Evolutionary conservation across 192 early-diverging fungal genomes (phyloP).

Genomic region (Kickxella alabastrina): DNA sequence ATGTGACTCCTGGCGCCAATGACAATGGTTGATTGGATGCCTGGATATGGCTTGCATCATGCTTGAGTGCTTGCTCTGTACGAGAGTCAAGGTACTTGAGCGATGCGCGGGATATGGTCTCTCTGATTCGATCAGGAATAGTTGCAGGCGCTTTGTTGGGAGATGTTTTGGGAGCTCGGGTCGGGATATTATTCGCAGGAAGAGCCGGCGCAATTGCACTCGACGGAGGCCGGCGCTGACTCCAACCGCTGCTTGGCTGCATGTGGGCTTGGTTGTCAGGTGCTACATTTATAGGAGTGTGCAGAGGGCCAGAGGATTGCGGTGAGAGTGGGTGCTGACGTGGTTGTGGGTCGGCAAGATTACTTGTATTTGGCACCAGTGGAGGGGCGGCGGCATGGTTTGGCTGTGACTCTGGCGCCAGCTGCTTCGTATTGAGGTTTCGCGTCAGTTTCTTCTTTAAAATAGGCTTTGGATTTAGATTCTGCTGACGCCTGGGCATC

Average conservation of each 20-base stretch:
- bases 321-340: background rate
- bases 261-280: background rate
- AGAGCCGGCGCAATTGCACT: too few relatives aligned
- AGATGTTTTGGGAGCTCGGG: too few relatives aligned
- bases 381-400: background rate
- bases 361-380: background rate
- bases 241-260: constrained; percentile 15
- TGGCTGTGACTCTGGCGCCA: too few relatives aligned
- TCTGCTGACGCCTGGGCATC: background rate
- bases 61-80: constrained; percentile 16
- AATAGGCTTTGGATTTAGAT: background rate
- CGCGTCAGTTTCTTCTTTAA: too few relatives aligned
- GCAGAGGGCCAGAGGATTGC: constrained; percentile 3
- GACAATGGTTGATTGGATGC: too few relatives aligned
- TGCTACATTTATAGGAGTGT: constrained; percentile 16
- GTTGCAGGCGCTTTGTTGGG: too few relatives aligned
- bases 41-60: constrained; percentile 3
- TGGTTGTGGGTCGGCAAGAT: background rate
- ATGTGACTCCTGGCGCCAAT: background rate
- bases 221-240: constrained; percentile 1
- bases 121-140: constrained; percentile 26
- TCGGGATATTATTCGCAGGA: too few relatives aligned
- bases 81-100: constrained; percentile 41
- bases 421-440: too few relatives aligned
- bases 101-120: constrained; percentile 40